Evolutionary conservation across 192 early-diverging fungal species (phyloP).

Genomic region (Coemansia sp.): DNA sequence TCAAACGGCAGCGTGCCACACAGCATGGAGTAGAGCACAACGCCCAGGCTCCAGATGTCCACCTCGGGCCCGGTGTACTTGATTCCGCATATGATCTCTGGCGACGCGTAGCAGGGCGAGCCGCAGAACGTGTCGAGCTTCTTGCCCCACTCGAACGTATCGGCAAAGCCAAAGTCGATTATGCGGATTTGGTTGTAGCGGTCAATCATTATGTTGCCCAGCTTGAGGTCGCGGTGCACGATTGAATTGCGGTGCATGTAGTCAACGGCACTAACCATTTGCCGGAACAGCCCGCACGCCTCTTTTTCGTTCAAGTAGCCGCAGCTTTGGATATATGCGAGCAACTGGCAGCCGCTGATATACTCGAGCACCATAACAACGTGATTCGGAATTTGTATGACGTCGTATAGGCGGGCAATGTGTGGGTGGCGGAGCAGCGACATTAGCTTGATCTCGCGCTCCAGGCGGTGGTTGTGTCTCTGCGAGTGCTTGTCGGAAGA

Average conservation of each 20-base stretch:
- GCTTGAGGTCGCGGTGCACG: conserved; percentile 78
- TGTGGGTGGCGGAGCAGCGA: conserved; percentile 86
- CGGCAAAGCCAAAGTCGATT: conserved; percentile 88
- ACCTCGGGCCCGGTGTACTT: conserved; percentile 83
- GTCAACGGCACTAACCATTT: conserved; percentile 77
- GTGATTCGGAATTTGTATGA: conserved; percentile 73
- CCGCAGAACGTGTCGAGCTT: conserved; percentile 58
- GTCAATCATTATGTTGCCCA: conserved; percentile 83
- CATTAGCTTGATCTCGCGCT: conserved; percentile 76
- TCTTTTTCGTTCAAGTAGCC: conserved; percentile 78
- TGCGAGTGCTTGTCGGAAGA: conserved; percentile 47
- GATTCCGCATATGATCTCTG: conserved; percentile 75
- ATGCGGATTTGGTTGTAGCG: conserved; percentile 70
- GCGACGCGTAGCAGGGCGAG: conserved; percentile 78
- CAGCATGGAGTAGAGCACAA: conserved; percentile 79
- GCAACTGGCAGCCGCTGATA: conserved; percentile 77
- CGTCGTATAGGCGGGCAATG: conserved; percentile 84
- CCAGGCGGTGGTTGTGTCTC: conserved; percentile 71
- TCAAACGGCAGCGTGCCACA: conserved; percentile 83
- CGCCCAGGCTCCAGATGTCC: conserved; percentile 85
- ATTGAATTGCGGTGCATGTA: conserved; percentile 67
- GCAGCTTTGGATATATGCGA: conserved; percentile 75
- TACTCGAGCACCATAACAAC: conserved; percentile 86
- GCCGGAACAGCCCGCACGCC: conserved; percentile 77
- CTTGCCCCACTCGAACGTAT: conserved; percentile 57